These are phyloP conservation scores for Botrytis medusae DNA, from an alignment of 2,329 filamentous ascomycete species.

Conservation along the genomic window DNA sequence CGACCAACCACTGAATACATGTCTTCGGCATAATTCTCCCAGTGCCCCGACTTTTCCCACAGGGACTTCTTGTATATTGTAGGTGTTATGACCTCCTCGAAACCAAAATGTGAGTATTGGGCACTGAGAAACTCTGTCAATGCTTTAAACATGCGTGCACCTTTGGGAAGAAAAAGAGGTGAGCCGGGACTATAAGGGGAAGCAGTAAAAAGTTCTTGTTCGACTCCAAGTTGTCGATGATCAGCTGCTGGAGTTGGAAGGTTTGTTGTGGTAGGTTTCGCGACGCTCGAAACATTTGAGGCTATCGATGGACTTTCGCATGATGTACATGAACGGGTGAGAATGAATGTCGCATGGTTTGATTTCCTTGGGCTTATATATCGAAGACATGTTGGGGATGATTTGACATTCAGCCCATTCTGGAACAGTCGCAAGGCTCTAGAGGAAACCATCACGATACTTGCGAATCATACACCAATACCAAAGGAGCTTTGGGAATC, in stretches of 20 bases:
- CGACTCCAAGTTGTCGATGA: slow-evolving; percentile 59
- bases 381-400: slow-evolving; percentile 22
- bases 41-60: slow-evolving; percentile 83
- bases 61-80: slow-evolving; percentile 88
- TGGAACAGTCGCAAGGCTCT: slow-evolving; percentile 35
- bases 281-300: slow-evolving; percentile 10
- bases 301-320: slow-evolving; percentile 30
- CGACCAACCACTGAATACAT: slow-evolving; percentile 78
- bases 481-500: neutral
- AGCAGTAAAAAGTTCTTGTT: slow-evolving; percentile 76
- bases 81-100: slow-evolving; percentile 84
- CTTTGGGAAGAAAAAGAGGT: slow-evolving; percentile 80
- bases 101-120: slow-evolving; percentile 82
- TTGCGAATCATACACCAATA: slow-evolving; percentile 14
- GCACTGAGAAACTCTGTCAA: slow-evolving; percentile 78
- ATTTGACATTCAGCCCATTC: slow-evolving; percentile 16
- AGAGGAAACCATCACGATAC: slow-evolving; percentile 37
- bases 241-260: slow-evolving; percentile 43
- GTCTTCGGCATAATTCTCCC: slow-evolving; percentile 87
- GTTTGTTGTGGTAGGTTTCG: slow-evolving; percentile 6
- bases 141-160: slow-evolving; percentile 79
- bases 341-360: slow-evolving; percentile 20
- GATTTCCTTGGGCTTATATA: slow-evolving; percentile 14
- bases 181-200: slow-evolving; percentile 82
- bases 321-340: slow-evolving; percentile 38